phyloP scores from a whole-genome alignment of 805 yeast genomes.

The Sporopachydermia quercuum region DNA sequence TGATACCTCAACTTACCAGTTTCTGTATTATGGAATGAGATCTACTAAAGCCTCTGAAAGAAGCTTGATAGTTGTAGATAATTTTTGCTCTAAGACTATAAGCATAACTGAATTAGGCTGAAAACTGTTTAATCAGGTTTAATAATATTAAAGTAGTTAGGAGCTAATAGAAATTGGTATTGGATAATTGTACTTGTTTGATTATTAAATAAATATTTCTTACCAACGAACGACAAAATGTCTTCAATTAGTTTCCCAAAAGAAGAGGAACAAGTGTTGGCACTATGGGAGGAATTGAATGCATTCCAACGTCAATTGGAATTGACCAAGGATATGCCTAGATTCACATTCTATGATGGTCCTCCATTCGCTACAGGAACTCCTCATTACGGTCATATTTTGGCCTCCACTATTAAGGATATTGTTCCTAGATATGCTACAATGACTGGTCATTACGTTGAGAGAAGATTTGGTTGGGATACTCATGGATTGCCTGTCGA shows the following conservation, averaged over 20 bases:
- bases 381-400: conserved; percentile 96
- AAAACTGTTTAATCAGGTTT: too few species aligned
- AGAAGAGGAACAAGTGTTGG: conserved; percentile 75
- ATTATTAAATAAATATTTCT: too few species aligned
- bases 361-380: conserved; percentile 99
- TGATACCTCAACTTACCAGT: too few species aligned
- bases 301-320: conserved; percentile 86
- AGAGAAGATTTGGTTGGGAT: conserved; percentile 98
- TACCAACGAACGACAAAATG: too few species aligned
- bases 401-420: conserved; percentile 95
- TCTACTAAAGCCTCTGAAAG: too few species aligned
- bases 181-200: too few species aligned
- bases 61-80: too few species aligned
- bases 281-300: conserved; percentile 77
- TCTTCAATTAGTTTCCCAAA: conserved; percentile 44
- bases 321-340: conserved; percentile 71
- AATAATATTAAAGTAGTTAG: too few species aligned
- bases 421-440: conserved; percentile 95
- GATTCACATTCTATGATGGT: conserved; percentile 91
- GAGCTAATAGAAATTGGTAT: too few species aligned
- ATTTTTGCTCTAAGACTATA: too few species aligned
- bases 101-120: too few species aligned
- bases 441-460: conserved; percentile 93
- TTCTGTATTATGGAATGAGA: too few species aligned
- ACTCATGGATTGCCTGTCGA: conserved; percentile 98